Evolutionary conservation across 768 basidiomycete genomes (phyloP).

Genomic region (Rhizopogon rudus): DNA sequence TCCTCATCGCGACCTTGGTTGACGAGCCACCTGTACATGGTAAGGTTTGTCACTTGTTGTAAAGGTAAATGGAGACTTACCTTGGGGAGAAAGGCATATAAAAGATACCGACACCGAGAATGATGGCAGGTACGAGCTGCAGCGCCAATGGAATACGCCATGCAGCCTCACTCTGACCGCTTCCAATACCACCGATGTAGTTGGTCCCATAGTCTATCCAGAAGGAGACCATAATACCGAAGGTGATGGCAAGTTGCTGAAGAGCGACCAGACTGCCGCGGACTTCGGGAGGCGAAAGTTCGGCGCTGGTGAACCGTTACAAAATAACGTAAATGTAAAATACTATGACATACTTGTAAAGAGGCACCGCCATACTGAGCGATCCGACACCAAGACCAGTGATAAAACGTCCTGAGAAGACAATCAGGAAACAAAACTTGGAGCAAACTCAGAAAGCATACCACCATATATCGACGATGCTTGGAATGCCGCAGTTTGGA

Average conservation of each 20-base stretch:
- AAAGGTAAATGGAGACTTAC: conserved; percentile 24
- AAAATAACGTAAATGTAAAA: not conserved
- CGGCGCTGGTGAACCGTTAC: conserved; percentile 24
- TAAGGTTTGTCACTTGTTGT: not conserved
- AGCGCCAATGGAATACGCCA: conserved; percentile 75
- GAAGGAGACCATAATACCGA: conserved; percentile 65
- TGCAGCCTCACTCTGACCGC: conserved; percentile 56
- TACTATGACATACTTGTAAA: conserved; percentile 50
- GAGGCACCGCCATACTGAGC: conserved; percentile 76
- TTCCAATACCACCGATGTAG: conserved; percentile 62
- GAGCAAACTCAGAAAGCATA: conserved; percentile 3
- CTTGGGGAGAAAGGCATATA: conserved; percentile 82
- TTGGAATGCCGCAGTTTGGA: conserved; percentile 56
- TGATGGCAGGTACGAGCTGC: conserved; percentile 68
- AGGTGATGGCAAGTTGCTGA: conserved; percentile 79
- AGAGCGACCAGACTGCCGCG: conserved; percentile 77
- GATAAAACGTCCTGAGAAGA: conserved; percentile 51
- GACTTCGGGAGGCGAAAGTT: conserved; percentile 75
- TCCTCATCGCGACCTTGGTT: conserved; percentile 75
- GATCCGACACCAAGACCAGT: conserved; percentile 82
- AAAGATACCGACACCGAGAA: conserved; percentile 64
- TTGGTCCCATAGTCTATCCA: conserved; percentile 54
- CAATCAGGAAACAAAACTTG: not conserved
- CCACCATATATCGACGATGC: conserved; percentile 66
- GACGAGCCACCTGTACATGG: conserved; percentile 57